phyloP scores from a whole-genome alignment of 805 yeast genomes.

The Ascoidea rubescens region DNA sequence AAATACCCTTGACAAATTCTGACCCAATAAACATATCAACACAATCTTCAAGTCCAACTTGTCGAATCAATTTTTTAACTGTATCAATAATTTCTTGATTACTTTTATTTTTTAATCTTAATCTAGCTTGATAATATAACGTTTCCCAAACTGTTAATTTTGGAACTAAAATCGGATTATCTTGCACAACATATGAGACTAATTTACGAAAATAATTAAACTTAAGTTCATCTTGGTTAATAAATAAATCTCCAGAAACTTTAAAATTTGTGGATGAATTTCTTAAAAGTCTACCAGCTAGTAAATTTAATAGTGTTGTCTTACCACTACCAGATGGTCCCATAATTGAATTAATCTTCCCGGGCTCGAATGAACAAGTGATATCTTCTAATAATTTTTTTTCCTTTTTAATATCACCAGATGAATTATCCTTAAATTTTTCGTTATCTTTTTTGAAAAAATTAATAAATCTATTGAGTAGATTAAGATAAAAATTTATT shows the following conservation, averaged over 20 bases:
- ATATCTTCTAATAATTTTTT: slow-evolving; percentile 23
- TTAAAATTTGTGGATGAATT: slow-evolving; percentile 4
- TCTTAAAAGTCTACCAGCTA: slow-evolving; percentile 44
- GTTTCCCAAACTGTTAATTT: slow-evolving; percentile 71
- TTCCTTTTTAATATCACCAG: not conserved
- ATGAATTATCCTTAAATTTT: slow-evolving; percentile 2
- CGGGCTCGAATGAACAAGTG: slow-evolving; percentile 36
- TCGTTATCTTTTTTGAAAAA: not conserved
- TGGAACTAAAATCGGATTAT: slow-evolving; percentile 59
- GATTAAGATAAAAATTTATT: no score
- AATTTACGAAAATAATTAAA: slow-evolving; percentile 23
- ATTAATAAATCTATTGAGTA: no score
- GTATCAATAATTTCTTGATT: slow-evolving; percentile 29
- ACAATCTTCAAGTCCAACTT: slow-evolving; percentile 60
- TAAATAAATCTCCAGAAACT: slow-evolving; percentile 27
- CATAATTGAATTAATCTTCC: slow-evolving; percentile 56
- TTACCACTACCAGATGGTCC: slow-evolving; percentile 80
- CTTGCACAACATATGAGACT: slow-evolving; percentile 73
- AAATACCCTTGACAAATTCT: slow-evolving; percentile 46
- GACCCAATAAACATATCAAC: slow-evolving; percentile 60
- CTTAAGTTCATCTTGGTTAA: slow-evolving; percentile 27
- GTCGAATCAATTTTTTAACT: slow-evolving; percentile 45
- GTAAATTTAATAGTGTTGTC: slow-evolving; percentile 47
- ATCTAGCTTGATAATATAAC: slow-evolving; percentile 50
- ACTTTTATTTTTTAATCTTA: slow-evolving; percentile 38